A percentile compares a stretch with the other conserved stretches of the same genome.
phyloP scores from a whole-genome alignment of 345 rosid genomes.

The Populus euphratica region DNA sequence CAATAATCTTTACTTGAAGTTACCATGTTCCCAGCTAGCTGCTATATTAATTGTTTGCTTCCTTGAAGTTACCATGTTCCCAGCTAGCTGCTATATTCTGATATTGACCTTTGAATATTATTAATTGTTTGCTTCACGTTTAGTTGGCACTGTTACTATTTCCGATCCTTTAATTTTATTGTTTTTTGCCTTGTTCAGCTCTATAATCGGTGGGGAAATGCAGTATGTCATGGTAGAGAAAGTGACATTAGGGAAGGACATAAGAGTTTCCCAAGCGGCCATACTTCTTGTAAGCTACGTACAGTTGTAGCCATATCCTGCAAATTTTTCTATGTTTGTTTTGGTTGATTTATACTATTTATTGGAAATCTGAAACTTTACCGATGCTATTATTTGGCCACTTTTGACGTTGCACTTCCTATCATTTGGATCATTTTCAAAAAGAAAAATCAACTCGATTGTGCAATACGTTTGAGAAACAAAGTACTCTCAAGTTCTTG shows the following conservation, averaged over 20 bases:
- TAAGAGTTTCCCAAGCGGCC: constrained; percentile 90
- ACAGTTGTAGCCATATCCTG: not conserved
- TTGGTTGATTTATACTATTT: not conserved
- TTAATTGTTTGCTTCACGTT: not conserved
- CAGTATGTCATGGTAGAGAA: constrained; percentile 59
- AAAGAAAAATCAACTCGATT: not conserved
- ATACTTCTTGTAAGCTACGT: constrained; percentile 55
- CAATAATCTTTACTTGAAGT: not conserved
- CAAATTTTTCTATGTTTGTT: not conserved
- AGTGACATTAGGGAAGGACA: constrained; percentile 73
- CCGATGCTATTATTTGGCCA: not conserved
- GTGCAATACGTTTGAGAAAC: not conserved
- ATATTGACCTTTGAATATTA: not conserved
- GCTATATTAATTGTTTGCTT: not conserved
- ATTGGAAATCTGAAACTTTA: not conserved
- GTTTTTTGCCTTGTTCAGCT: constrained; percentile 19
- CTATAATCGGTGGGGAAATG: constrained; percentile 55
- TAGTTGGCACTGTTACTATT: not conserved
- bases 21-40: not conserved
- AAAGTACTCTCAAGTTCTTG: not conserved
- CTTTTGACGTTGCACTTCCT: not conserved
- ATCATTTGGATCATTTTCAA: not conserved
- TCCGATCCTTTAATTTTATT: not conserved
- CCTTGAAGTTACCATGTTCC: not conserved
- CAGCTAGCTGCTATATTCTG: not conserved